Percentiles rank a stretch among this genome's conserved stretches.
Evolutionary conservation across 2,329 filamentous ascomycete species (phyloP).

Genomic region (Hypoxylon sp.): DNA sequence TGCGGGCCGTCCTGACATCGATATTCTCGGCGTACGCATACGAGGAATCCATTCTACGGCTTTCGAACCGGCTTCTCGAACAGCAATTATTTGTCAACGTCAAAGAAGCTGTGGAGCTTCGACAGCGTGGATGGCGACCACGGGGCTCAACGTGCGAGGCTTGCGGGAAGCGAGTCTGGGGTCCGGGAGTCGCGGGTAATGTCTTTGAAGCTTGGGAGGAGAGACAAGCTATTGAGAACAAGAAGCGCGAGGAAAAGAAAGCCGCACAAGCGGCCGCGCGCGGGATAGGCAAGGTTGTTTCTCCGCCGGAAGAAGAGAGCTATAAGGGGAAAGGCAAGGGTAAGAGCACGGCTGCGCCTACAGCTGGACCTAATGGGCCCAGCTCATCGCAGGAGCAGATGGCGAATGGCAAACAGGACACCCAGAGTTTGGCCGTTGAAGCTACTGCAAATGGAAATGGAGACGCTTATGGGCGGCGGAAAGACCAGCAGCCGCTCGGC

Average conservation of each 20-base stretch:
- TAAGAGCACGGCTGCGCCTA: constrained; percentile 63
- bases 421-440: constrained; percentile 55
- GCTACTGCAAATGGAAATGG: constrained; percentile 49
- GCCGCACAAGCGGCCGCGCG: constrained; percentile 49
- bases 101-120: constrained; percentile 77
- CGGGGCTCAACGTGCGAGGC: constrained; percentile 89
- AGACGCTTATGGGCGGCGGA: constrained; percentile 54
- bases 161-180: constrained; percentile 88
- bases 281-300: constrained; percentile 56
- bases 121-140: constrained; percentile 91
- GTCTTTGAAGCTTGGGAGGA: constrained; percentile 89
- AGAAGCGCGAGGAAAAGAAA: constrained; percentile 62
- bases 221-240: constrained; percentile 65
- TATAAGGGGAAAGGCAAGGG: constrained; percentile 64
- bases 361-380: constrained; percentile 49
- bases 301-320: constrained; percentile 45
- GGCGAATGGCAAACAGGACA: constrained; percentile 53
- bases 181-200: constrained; percentile 82
- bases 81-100: constrained; percentile 91
- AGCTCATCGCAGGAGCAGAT: constrained; percentile 19
- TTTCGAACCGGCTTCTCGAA: constrained; percentile 89
- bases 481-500: constrained; percentile 68
- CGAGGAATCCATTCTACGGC: constrained; percentile 87
- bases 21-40: constrained; percentile 97
- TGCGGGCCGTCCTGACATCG: constrained; percentile 86